Evolutionary conservation across 352 stramenopile species (phyloP), one percentile per base, ranked within the genome.

Genomic region (Phytophthora boehmeriae): DNA sequence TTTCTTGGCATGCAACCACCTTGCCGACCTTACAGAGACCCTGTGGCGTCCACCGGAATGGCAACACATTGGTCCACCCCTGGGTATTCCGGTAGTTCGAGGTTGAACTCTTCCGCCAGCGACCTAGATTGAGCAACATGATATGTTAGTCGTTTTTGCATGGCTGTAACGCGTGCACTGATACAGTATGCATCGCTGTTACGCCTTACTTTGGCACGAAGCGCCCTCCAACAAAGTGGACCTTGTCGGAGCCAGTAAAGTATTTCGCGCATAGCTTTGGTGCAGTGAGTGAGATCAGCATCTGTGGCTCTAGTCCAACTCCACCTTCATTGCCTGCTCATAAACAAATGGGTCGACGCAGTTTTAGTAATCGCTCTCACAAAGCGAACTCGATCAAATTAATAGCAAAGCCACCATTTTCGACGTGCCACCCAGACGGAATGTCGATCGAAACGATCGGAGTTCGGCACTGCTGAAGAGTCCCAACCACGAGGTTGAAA

Each of bases 401-500:
- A 72, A 8, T 23, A 51, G 28, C 17, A 41, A 43, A 10, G 1
- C 20, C 60, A 89, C 86, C 88, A 54, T 75, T 70, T 62, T 99
- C 92, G 11, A 99, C 97, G 65, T 99, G 86, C 97, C 97, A 99
- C 8, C 97, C 98, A 2, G 95, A 99, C 0, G 98, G 98, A 58
- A 99, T 96, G 73, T 99, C 98, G 4, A 99, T 95, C 19, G 93
- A 98, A 23, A 99, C 80, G 47, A 99, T 94, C 4, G 93, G 88
- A 6, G 81, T 72, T 19, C 68, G 54, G 38, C 74, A 83, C 44
- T 73, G 62, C 59, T 80, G 72, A 27, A 98, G 68, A 6, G 57
- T 78, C 47, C 69, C 30, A 32, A 99, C 83, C 32, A 99, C 85
- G 0, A 64, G 66, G 49, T 97, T 88, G 68, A 98, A 99, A 8